phyloP scores from a whole-genome alignment of 495 filamentous ascomycete species.

The Cercophora sp. region DNA sequence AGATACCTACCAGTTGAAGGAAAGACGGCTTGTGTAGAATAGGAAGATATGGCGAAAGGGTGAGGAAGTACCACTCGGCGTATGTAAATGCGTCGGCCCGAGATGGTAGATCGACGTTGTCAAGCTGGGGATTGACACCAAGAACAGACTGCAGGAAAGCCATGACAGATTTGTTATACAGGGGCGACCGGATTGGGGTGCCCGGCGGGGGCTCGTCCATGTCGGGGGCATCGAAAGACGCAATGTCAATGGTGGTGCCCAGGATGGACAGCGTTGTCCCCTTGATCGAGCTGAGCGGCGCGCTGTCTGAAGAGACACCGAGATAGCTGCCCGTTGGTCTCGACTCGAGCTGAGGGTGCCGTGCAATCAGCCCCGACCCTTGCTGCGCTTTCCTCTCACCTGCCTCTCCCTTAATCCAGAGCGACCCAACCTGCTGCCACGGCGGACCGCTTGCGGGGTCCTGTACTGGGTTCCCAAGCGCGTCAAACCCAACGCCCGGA shows the following conservation, averaged over 20 bases:
- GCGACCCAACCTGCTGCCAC: conserved; percentile 46
- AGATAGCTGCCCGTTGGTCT: conserved; percentile 65
- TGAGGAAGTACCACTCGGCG: conserved; percentile 67
- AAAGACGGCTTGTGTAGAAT: conserved; percentile 69
- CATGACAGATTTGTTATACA: conserved; percentile 66
- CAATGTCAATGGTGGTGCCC: conserved; percentile 71
- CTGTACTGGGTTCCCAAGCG: conserved; percentile 24
- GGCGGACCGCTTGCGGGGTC: conserved; percentile 29
- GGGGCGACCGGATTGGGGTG: conserved; percentile 33
- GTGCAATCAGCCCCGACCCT: conserved; percentile 18
- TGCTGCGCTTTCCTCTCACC: conserved; percentile 11
- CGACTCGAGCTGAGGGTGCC: conserved; percentile 26
- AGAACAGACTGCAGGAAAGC: conserved; percentile 60
- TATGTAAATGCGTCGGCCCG: conserved; percentile 56
- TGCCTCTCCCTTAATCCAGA: conserved; percentile 49
- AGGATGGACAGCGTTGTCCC: conserved; percentile 70
- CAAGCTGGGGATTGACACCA: conserved; percentile 52
- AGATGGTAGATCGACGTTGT: conserved; percentile 54
- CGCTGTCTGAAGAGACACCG: conserved; percentile 63
- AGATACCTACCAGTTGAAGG: conserved; percentile 53
- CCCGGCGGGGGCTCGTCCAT: conserved; percentile 55
- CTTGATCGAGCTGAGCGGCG: conserved; percentile 65
- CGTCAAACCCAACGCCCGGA: conserved; percentile 26
- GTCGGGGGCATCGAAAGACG: conserved; percentile 62
- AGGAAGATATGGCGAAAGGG: conserved; percentile 67